phyloP scores from a whole-genome alignment of 805 yeast genomes.

The Kuraishia molischiana region DNA sequence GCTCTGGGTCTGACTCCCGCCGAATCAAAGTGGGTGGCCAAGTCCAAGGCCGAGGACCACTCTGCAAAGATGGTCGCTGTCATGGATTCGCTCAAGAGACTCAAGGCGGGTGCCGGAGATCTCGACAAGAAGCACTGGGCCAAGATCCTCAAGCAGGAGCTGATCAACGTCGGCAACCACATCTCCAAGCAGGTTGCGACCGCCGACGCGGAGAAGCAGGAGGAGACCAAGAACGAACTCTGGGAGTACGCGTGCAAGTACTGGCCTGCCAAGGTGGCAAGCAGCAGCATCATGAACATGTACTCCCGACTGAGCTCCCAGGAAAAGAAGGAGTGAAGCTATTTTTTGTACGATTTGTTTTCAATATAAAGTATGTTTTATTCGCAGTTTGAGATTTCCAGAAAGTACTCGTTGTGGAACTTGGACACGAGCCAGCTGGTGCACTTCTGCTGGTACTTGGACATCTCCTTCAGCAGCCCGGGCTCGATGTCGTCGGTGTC shows the following conservation, averaged over 20 bases:
- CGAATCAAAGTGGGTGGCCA: slow-evolving; percentile 5
- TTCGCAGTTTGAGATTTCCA: neutral
- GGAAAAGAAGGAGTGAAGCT: neutral
- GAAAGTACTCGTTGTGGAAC: neutral
- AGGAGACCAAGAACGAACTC: slow-evolving; percentile 47
- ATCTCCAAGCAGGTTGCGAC: slow-evolving; percentile 32
- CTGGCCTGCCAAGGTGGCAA: slow-evolving; percentile 85
- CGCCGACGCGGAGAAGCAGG: slow-evolving; percentile 18
- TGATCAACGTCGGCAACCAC: slow-evolving; percentile 65
- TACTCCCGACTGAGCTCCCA: slow-evolving; percentile 41
- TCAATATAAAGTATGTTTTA: neutral
- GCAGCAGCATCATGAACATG: slow-evolving; percentile 67
- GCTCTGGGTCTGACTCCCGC: too few species aligned
- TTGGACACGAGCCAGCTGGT: neutral
- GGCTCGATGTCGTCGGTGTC: neutral
- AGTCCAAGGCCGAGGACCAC: slow-evolving; percentile 33
- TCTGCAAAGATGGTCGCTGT: slow-evolving; percentile 55
- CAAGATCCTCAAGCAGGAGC: slow-evolving; percentile 52
- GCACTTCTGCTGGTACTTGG: neutral
- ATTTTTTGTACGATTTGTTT: neutral
- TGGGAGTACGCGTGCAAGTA: slow-evolving; percentile 80
- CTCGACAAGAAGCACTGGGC: slow-evolving; percentile 75
- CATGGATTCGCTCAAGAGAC: slow-evolving; percentile 50
- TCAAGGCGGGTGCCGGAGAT: slow-evolving; percentile 66
- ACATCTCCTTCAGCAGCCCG: neutral